Evolutionary conservation across 305 asterid genomes (phyloP).

Genomic region (Rubia peregrina): DNA sequence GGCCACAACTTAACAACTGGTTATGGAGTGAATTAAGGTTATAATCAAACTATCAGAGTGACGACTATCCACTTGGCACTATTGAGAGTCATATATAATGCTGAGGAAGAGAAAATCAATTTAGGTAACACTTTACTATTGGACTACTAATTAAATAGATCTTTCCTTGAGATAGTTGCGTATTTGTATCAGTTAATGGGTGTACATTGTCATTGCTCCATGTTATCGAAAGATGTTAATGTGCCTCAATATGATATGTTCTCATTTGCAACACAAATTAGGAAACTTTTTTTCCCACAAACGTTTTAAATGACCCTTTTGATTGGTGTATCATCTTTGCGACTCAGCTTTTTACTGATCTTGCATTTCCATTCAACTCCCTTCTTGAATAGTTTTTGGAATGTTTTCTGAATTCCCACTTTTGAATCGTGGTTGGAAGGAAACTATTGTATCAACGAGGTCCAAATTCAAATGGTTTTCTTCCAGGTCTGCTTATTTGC

Average conservation of each 20-base stretch:
- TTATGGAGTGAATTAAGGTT: not conserved
- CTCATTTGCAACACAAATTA: not conserved
- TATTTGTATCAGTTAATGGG: not conserved
- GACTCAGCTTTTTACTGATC: not conserved
- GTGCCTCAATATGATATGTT: not conserved
- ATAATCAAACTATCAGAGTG: not conserved
- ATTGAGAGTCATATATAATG: not conserved
- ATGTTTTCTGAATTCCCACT: not conserved
- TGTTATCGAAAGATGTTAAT: not conserved
- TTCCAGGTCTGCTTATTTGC: not conserved
- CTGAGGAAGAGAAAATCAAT: not conserved
- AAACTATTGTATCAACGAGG: not conserved
- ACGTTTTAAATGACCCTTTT: slow-evolving; percentile 1
- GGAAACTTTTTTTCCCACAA: not conserved
- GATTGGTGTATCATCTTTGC: not conserved
- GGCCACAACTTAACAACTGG: not conserved
- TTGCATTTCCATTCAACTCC: not conserved
- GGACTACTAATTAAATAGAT: not conserved
- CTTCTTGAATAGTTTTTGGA: not conserved
- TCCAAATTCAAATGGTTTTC: not conserved
- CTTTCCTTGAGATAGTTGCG: not conserved
- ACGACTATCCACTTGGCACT: no score
- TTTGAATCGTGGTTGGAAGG: not conserved
- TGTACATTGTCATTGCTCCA: not conserved
- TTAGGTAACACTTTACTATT: not conserved